Evolutionary conservation across 116 monocot species (phyloP).

Genomic region (Papilionanthe hybrid): DNA sequence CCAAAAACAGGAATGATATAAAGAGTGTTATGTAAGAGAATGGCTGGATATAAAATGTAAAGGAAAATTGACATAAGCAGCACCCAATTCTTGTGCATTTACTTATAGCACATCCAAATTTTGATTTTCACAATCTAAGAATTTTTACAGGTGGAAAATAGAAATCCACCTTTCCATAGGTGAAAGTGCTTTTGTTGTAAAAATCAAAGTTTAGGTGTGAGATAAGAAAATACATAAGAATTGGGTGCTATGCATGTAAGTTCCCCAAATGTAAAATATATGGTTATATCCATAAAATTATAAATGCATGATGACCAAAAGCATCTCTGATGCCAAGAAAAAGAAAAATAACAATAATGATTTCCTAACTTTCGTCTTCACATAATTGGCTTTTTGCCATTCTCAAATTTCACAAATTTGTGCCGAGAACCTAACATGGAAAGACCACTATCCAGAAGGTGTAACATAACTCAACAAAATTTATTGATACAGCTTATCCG

Average conservation of each 20-base stretch:
- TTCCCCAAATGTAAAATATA: neutral
- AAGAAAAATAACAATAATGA: neutral
- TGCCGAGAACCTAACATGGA: neutral
- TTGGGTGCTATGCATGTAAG: too few species aligned
- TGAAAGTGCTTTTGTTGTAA: too few species aligned
- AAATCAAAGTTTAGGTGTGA: too few species aligned
- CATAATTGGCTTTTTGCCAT: neutral
- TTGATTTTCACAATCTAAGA: too few species aligned
- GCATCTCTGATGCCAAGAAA: neutral
- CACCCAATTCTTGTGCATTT: too few species aligned
- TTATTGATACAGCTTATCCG: neutral
- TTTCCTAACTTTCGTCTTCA: neutral
- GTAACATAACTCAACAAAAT: neutral
- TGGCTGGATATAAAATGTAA: neutral
- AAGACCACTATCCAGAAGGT: too few species aligned
- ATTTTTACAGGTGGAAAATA: too few species aligned
- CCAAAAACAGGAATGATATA: neutral
- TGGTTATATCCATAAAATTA: neutral
- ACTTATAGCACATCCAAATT: too few species aligned
- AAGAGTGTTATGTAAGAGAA: neutral
- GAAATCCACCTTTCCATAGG: too few species aligned
- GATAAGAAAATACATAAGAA: too few species aligned
- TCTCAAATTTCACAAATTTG: neutral
- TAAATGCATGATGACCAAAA: neutral
- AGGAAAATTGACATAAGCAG: neutral